These are phyloP conservation scores for Fusarium paranaense DNA, from an alignment of 2,329 filamentous ascomycete genomes.

Conservation along the genomic window DNA sequence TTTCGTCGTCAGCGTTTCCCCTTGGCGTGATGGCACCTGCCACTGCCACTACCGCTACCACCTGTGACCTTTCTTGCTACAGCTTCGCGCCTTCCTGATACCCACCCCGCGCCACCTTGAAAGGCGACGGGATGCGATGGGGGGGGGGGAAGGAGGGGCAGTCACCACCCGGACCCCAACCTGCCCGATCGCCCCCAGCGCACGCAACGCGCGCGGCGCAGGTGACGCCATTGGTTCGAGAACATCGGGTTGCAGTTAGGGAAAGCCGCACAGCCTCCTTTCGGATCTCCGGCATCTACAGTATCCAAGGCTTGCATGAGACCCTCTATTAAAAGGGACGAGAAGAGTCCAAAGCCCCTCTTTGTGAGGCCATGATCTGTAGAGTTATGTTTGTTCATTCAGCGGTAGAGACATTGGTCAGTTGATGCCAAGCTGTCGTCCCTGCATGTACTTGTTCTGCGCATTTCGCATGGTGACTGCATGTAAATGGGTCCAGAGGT, in stretches of 20 bases:
- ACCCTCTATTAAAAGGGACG: not conserved
- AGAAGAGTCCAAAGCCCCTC: not conserved
- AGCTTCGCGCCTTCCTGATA: conserved; percentile 14
- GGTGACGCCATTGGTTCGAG: conserved; percentile 35
- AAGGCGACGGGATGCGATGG: no score
- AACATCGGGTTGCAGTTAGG: conserved; percentile 2
- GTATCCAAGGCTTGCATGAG: not conserved
- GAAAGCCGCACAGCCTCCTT: conserved; percentile 30
- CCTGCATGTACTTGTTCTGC: not conserved
- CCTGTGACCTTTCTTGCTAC: conserved; percentile 33
- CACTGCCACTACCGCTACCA: not conserved
- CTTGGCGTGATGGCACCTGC: conserved; percentile 27
- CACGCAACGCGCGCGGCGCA: conserved; percentile 10
- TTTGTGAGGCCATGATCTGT: not conserved
- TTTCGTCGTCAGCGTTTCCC: conserved; percentile 14
- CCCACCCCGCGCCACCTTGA: conserved; percentile 20
- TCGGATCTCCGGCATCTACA: not conserved
- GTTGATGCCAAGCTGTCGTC: not conserved
- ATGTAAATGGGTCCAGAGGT: not conserved
- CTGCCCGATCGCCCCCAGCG: conserved; percentile 24
- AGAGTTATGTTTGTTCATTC: not conserved
- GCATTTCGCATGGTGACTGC: not conserved
- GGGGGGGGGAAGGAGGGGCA: conserved; percentile 28
- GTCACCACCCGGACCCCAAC: conserved; percentile 12
- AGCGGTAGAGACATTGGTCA: not conserved